Evolutionary conservation across 2,329 filamentous ascomycete genomes (phyloP), one percentile per base, ranked within the genome.

Genomic region (Colletotrichum sojae): DNA sequence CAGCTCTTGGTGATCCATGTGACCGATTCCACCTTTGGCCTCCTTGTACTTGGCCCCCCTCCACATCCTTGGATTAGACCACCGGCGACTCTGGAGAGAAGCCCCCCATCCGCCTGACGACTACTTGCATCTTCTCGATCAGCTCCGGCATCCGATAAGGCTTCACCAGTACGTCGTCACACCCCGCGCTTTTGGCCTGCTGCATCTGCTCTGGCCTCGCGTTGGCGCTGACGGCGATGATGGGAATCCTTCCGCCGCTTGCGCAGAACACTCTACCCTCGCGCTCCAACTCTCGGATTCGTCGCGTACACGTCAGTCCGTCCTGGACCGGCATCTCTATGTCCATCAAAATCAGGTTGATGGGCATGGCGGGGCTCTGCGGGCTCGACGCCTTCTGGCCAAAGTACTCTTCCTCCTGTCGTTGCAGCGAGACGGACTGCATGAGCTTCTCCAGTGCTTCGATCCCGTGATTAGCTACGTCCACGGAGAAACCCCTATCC

Each of bases 301-400:
- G 84, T 39, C 84, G 83, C 13, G 90, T 91, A 75, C 91, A 92
- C 1, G 89, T 88, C 65, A 92, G 80, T 0, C 92, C 92, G 73
- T 93, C 90, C 83, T 92, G 91, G 16, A 93, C 80, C 1, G 91
- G 91, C 91, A 94, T 93, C 75, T 93, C 90, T 73, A 92, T 89
- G 73, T 94, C 92, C 91, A 94, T 94, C 20, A 94, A 82, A 18
- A 94, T 88, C 5, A 93, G 82, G 57, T 87, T 87, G 25, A 91
- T 79, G 1, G 83, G 80, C 27, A 84, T 72, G n/a, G 59, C 10
- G 6, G 53, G 45, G 4, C 40, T 40, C 18, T 54, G 61, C 5
- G 36, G 9, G 27, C 27, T 56, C 6, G 64, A 18, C 8, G 18
- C 20, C 18, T 25, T 40, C 1, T 53, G 39, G 16, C 62, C 27